Conservation (phyloP, 345 rosid genomes). For the Cardamine chenopodiifolia region DNA sequence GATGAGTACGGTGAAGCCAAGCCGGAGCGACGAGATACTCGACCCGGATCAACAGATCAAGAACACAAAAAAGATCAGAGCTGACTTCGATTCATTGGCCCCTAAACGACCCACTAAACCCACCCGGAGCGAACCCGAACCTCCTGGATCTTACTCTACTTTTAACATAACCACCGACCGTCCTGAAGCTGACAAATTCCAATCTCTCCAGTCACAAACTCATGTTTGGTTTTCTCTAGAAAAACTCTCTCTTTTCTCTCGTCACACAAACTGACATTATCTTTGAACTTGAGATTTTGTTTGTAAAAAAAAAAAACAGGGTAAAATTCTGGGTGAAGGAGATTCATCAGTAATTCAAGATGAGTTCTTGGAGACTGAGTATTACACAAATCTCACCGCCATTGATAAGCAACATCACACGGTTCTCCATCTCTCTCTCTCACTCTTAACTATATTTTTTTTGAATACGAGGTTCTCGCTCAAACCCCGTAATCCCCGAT, state of each 20-base stretch:
- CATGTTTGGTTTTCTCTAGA: conserved; percentile 34
- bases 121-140: conserved; percentile 66
- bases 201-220: conserved; percentile 58
- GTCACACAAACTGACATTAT: background rate
- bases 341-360: conserved; percentile 39
- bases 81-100: conserved; percentile 62
- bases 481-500: no score
- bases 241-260: conserved; percentile 10
- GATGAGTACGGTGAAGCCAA: conserved; percentile 57
- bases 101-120: conserved; percentile 79
- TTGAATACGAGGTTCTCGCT: no score
- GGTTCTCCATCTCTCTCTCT: conserved; percentile 34
- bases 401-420: conserved; percentile 75
- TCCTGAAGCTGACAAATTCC: conserved; percentile 64
- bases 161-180: conserved; percentile 33
- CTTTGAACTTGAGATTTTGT: background rate
- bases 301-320: conserved; percentile 33
- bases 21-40: conserved; percentile 78
- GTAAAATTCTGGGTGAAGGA: conserved; percentile 29
- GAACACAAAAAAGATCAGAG: conserved; percentile 56
- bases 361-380: conserved; percentile 68
- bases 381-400: conserved; percentile 59
- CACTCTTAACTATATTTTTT: no score
- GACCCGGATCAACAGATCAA: conserved; percentile 55
- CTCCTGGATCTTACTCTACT: conserved; percentile 25